phyloP scores from a whole-genome alignment of 192 early-diverging fungal genomes.

The Coemansia sp. region DNA sequence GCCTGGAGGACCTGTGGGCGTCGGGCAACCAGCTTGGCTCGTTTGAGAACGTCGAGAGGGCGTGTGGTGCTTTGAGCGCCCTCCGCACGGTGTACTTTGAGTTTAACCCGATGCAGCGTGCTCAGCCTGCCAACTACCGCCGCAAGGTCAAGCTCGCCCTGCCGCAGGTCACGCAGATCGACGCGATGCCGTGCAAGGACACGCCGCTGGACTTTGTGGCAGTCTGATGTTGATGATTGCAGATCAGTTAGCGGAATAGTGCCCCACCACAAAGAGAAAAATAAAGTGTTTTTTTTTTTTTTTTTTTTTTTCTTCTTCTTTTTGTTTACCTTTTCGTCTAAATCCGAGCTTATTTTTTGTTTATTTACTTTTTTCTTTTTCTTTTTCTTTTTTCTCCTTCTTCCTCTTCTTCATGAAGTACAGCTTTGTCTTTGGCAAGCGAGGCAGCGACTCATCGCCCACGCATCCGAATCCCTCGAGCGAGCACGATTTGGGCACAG shows the following conservation, averaged over 20 bases:
- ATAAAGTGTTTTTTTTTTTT: too few relatives aligned
- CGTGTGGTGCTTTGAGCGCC: conserved; percentile 58
- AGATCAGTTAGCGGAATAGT: too few relatives aligned
- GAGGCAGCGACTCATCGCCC: conserved; percentile 9
- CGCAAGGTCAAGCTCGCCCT: conserved; percentile 81
- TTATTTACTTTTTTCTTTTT: conserved; percentile 10
- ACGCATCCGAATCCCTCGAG: neutral
- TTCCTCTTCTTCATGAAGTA: conserved; percentile 10
- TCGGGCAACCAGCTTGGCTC: conserved; percentile 73
- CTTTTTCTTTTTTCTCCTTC: conserved; percentile 2
- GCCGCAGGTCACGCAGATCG: conserved; percentile 88
- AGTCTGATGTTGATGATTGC: too few relatives aligned
- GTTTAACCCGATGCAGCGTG: conserved; percentile 87
- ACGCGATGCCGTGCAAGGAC: conserved; percentile 71
- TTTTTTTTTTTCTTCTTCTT: neutral
- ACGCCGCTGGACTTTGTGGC: too few relatives aligned
- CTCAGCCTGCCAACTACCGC: conserved; percentile 73
- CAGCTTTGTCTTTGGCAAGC: conserved; percentile 19
- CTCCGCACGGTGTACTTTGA: conserved; percentile 92
- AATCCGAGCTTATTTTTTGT: conserved; percentile 7
- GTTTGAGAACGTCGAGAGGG: conserved; percentile 71
- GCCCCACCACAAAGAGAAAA: too few relatives aligned
- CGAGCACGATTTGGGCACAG: neutral
- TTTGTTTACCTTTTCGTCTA: conserved; percentile 14
- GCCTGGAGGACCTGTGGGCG: conserved; percentile 90